These are phyloP conservation scores for Beauveria brongniartii DNA, from an alignment of 2,329 filamentous ascomycete genomes.

Conservation along the genomic window DNA sequence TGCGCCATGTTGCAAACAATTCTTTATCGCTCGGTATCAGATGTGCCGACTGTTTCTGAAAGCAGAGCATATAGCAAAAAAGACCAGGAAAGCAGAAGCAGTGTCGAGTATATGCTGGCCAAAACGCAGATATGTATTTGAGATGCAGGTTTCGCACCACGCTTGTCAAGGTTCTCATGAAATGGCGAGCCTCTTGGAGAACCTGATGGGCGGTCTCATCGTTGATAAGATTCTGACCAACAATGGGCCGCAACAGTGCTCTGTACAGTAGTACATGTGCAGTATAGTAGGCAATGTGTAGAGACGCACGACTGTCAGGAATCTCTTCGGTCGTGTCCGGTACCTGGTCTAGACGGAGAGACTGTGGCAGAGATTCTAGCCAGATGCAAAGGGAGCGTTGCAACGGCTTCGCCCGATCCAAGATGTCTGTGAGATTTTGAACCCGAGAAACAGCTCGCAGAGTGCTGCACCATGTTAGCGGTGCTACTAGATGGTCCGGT, in stretches of 20 bases:
- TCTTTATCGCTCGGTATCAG: constrained; percentile 8
- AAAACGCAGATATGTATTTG: constrained; percentile 16
- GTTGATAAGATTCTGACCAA: not conserved
- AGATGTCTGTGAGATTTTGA: constrained; percentile 8
- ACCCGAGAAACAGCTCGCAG: constrained; percentile 12
- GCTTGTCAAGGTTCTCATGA: constrained; percentile 13
- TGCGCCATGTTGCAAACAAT: constrained; percentile 15
- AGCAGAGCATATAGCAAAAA: constrained; percentile 15
- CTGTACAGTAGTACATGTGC: constrained; percentile 13
- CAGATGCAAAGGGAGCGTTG: constrained; percentile 12
- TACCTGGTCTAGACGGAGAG: constrained; percentile 1
- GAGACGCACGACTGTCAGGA: constrained; percentile 11
- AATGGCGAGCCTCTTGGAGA: constrained; percentile 14
- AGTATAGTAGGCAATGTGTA: constrained; percentile 14
- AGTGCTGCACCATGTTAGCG: constrained; percentile 8
- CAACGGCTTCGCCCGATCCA: constrained; percentile 3
- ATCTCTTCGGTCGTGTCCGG: constrained; percentile 5
- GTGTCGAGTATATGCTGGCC: constrained; percentile 16
- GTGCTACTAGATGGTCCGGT: not conserved
- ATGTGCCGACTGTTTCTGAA: constrained; percentile 12
- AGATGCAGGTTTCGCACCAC: constrained; percentile 14
- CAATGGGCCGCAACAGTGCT: constrained; percentile 13
- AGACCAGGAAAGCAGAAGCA: constrained; percentile 16
- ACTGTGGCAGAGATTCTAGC: constrained; percentile 11
- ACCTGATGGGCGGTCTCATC: not conserved